phyloP scores from a whole-genome alignment of 352 stramenopile species.

The Pythium folliculosum region DNA sequence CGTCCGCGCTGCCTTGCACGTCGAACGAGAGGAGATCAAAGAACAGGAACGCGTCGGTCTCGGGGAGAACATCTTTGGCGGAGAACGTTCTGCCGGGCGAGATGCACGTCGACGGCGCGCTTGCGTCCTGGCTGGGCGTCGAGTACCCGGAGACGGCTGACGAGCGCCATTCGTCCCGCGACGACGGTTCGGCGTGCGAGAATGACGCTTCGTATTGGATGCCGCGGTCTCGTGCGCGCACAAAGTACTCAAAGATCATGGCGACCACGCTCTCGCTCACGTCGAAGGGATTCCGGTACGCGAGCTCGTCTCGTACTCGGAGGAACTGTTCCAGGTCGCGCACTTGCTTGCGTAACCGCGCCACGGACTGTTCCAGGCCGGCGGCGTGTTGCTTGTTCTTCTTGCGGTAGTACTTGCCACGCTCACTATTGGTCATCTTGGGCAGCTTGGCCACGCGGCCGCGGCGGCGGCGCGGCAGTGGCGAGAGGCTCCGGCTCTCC shows the following conservation, averaged over 20 bases:
- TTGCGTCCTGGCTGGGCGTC: no score
- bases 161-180: not conserved
- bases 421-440: constrained; percentile 70
- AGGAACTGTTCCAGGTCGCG: constrained; percentile 38
- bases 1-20: constrained; percentile 9
- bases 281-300: constrained; percentile 15
- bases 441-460: constrained; percentile 43
- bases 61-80: no score
- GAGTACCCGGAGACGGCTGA: no score
- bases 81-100: no score
- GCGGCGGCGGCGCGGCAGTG: not conserved
- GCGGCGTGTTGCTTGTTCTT: constrained; percentile 62
- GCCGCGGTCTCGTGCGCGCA: constrained; percentile 11
- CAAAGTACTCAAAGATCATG: constrained; percentile 24
- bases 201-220: constrained; percentile 17
- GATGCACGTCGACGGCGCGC: no score
- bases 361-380: constrained; percentile 39
- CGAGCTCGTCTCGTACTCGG: constrained; percentile 38
- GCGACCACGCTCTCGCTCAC: constrained; percentile 4
- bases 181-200: not conserved
- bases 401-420: constrained; percentile 66
- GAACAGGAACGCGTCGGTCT: constrained; percentile 16
- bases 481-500: not conserved
- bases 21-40: constrained; percentile 27
- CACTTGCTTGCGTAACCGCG: constrained; percentile 39